These are phyloP conservation scores for Periconia sp. DNA, from an alignment of 2,329 filamentous ascomycete species.

Conservation along the genomic window DNA sequence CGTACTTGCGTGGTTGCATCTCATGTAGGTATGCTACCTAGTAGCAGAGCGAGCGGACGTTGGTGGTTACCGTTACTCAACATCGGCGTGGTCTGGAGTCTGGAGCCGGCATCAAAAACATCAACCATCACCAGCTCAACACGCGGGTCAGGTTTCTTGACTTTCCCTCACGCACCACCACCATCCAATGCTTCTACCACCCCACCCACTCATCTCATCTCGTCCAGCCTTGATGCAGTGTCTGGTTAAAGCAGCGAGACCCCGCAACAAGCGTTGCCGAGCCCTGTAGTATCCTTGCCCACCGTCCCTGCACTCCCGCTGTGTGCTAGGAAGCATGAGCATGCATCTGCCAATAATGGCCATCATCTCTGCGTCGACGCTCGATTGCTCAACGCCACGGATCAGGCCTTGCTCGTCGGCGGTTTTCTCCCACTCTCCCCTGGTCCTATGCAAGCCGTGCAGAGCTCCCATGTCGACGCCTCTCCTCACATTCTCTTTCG, in stretches of 20 bases:
- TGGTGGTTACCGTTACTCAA: constrained; percentile 25
- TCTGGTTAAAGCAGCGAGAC: constrained; percentile 27
- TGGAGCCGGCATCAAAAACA: constrained; percentile 9
- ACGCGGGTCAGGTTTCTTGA: background rate
- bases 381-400: constrained; percentile 41
- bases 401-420: constrained; percentile 43
- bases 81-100: constrained; percentile 23
- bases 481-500: constrained; percentile 37
- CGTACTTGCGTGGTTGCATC: too few relatives aligned
- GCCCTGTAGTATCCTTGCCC: constrained; percentile 37
- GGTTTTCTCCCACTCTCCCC: constrained; percentile 42
- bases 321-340: constrained; percentile 24
- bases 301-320: constrained; percentile 37
- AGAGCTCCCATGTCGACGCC: constrained; percentile 40
- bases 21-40: background rate
- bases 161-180: constrained; percentile 3
- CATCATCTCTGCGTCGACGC: constrained; percentile 35
- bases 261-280: constrained; percentile 49
- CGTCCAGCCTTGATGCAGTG: background rate
- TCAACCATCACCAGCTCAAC: background rate
- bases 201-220: background rate
- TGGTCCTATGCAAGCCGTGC: constrained; percentile 35
- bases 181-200: constrained; percentile 5
- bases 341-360: constrained; percentile 42
- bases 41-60: constrained; percentile 5